Percentiles rank a stretch among this genome's conserved stretches.
phyloP scores from a whole-genome alignment of 768 basidiomycete species.

The Steccherinum ochraceum region DNA sequence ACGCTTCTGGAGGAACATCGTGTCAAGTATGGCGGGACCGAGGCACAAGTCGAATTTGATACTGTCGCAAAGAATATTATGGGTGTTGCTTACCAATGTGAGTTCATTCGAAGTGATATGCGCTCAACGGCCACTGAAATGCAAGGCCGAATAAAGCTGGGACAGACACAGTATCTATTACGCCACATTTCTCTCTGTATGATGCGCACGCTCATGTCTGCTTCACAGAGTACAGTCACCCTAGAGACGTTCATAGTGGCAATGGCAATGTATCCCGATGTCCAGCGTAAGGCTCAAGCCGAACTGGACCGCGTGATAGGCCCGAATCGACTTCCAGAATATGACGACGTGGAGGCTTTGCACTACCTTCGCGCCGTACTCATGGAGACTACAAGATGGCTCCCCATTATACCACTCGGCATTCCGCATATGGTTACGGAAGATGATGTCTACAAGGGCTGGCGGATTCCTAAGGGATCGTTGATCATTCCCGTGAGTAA shows the following conservation, averaged over 20 bases:
- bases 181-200: not conserved
- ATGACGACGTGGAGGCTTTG: conserved; percentile 2
- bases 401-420: not conserved
- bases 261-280: conserved; percentile 3
- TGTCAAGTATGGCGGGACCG: not conserved
- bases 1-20: not conserved
- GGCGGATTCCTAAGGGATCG: conserved; percentile 20
- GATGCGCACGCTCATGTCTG: no score
- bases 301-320: conserved; percentile 6
- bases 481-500: conserved; percentile 12
- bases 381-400: conserved; percentile 5
- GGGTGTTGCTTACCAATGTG: not conserved
- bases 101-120: not conserved
- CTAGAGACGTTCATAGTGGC: conserved; percentile 5
- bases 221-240: conserved; percentile 1
- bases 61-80: not conserved
- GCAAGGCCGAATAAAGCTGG: not conserved
- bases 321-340: conserved; percentile 1
- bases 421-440: conserved; percentile 5
- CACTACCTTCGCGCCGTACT: conserved; percentile 4
- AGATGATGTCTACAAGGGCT: conserved; percentile 21
- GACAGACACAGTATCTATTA: conserved; percentile 4
- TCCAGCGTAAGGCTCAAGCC: conserved; percentile 6
- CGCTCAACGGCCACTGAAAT: not conserved
- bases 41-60: not conserved